Percentiles rank a stretch among this genome's conserved stretches.
Evolutionary conservation across 257 asterid species (phyloP).

Genomic region (Solanum boliviense): DNA sequence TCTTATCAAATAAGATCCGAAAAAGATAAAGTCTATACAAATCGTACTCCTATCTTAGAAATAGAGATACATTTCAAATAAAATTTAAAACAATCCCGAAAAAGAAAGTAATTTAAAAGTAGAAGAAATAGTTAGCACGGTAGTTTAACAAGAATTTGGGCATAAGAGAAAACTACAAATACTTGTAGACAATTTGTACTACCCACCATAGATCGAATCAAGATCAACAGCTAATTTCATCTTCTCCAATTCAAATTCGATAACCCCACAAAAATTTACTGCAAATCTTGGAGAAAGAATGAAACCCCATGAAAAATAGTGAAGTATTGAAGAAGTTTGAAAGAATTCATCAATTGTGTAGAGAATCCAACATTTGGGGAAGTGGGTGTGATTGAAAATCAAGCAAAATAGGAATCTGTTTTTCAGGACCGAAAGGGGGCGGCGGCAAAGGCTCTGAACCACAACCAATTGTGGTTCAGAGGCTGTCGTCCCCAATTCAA

Average conservation of each 20-base stretch:
- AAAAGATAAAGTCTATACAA: too few species aligned
- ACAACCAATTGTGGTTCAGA: conserved; percentile 18
- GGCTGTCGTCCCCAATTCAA: conserved; percentile 20
- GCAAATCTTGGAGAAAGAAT: background rate
- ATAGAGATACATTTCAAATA: too few species aligned
- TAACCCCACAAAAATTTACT: background rate
- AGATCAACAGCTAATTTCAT: background rate
- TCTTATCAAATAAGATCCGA: too few species aligned
- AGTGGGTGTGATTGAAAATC: background rate
- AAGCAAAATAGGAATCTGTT: conserved; percentile 60
- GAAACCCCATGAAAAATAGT: background rate
- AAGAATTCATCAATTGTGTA: background rate
- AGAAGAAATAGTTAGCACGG: background rate
- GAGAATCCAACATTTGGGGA: background rate
- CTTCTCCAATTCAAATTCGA: background rate
- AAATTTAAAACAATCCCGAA: background rate
- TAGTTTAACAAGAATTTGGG: background rate
- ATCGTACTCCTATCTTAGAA: accelerated
- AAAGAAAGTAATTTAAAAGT: background rate
- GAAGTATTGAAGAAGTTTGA: background rate
- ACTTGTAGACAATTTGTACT: background rate
- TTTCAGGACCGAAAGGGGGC: conserved; percentile 40
- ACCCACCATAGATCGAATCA: background rate
- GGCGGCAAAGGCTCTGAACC: conserved; percentile 14
- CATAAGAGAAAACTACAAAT: background rate